Base-by-base conservation (phyloP, 2,329 filamentous ascomycete genomes). In the Arthroderma sp. region DNA sequence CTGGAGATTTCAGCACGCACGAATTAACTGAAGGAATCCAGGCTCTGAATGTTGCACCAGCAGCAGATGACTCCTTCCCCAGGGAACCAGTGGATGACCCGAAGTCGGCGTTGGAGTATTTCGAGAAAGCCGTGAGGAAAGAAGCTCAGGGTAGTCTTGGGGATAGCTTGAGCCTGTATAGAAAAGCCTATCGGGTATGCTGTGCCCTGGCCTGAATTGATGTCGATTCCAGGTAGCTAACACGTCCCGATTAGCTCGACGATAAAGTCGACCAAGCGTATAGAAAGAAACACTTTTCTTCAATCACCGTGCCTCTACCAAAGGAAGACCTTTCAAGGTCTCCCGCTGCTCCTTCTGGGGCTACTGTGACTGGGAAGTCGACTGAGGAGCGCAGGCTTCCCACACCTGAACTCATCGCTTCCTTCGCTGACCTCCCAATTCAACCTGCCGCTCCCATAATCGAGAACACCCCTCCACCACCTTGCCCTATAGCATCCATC, bases 271-370 rank as follows among this genome's bases (percentile, higher is more conserved):
- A 98, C 61, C 78, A 85, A 56, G 73, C 76, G 46, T 98, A 95
- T 68, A 84, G 85, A 56, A 82, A 86, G 57, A 96, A 96, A 66
- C 81, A 96, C 65, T 95, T 91, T 57, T 83, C 88, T 2, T 71
- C 77, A 34, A 73, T 75, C 6, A 65, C 69, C 51, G 65, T 72
- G 50, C 80, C 75, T 57, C 65, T 66, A 43, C 43, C 60, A 31
- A 58, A 66, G 42, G 48, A 59, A 6, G 68, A 67, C 49, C 65
- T 68, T 5, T 67, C 71, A 6, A 75, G 73, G 59, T 69, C 72
- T 7, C 51, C 75, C 1, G 5, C 11, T n/a, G 29, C 27, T 5
- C 10, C 38, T 9, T 30, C 22, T 31, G 15, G 5, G 6, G 5
- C 40, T 22, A 3, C 36, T 22, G 9, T 15, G 9, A 8, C 36